These are phyloP conservation scores for Cladosporium cucumerinum DNA, from an alignment of 2,329 filamentous ascomycete genomes.

Conservation along the genomic window DNA sequence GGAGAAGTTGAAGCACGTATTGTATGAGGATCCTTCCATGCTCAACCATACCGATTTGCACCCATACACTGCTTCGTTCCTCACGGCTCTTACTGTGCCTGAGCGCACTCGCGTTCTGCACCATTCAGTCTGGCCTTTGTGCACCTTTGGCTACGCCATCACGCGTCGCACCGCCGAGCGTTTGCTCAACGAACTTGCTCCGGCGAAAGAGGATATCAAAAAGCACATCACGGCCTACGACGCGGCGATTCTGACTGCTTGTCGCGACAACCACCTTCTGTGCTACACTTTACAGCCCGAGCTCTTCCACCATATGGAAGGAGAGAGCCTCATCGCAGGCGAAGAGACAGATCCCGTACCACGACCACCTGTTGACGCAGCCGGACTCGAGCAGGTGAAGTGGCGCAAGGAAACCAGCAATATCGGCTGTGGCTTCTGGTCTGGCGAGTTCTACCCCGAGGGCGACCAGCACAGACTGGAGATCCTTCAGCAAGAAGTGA, in stretches of 20 bases:
- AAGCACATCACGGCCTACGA: slow-evolving; percentile 38
- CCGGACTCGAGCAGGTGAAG: slow-evolving; percentile 23
- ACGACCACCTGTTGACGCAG: slow-evolving; percentile 29
- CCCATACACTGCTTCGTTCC: slow-evolving; percentile 38
- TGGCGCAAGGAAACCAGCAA: slow-evolving; percentile 30
- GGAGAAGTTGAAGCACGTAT: slow-evolving; percentile 33
- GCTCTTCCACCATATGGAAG: slow-evolving; percentile 39
- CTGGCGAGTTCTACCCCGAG: slow-evolving; percentile 38
- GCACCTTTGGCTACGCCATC: slow-evolving; percentile 44
- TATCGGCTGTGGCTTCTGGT: slow-evolving; percentile 41
- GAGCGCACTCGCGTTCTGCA: slow-evolving; percentile 39
- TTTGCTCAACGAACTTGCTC: slow-evolving; percentile 38
- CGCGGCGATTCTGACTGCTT: slow-evolving; percentile 37
- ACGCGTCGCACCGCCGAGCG: slow-evolving; percentile 36
- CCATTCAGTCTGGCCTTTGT: slow-evolving; percentile 42
- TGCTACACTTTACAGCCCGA: slow-evolving; percentile 39
- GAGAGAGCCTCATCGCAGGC: slow-evolving; percentile 38
- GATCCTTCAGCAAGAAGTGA: slow-evolving; percentile 38
- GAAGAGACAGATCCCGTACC: slow-evolving; percentile 33
- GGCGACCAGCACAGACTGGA: slow-evolving; percentile 31
- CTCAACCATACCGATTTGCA: slow-evolving; percentile 37
- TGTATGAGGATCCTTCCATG: slow-evolving; percentile 38
- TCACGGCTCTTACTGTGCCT: slow-evolving; percentile 36
- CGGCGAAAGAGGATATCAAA: slow-evolving; percentile 33
- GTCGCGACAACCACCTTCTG: slow-evolving; percentile 33